Evolutionary conservation across 441 rosid species (phyloP).

Genomic region (Metrosideros polymorpha): DNA sequence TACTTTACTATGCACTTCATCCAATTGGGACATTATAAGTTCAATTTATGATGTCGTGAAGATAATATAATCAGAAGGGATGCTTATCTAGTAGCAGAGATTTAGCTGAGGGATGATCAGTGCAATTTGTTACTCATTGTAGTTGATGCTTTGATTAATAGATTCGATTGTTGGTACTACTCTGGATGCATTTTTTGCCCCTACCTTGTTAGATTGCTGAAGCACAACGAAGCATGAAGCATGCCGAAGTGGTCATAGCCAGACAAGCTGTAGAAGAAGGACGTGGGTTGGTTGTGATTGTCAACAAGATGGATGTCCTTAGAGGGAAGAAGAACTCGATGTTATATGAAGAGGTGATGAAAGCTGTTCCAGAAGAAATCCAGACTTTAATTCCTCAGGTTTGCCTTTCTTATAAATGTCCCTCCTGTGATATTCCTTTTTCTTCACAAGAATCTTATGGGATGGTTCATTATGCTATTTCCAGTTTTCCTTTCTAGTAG

Average conservation of each 20-base stretch:
- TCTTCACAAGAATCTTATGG: background rate
- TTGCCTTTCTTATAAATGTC: background rate
- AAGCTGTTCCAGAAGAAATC: constrained; percentile 88
- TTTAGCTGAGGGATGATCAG: background rate
- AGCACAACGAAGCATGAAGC: constrained; percentile 73
- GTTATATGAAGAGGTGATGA: constrained; percentile 56
- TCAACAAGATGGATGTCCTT: constrained; percentile 94
- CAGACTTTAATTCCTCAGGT: constrained; percentile 96
- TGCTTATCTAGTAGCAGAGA: background rate
- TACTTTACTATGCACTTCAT: background rate
- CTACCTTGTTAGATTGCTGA: constrained; percentile 46
- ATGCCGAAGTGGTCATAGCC: constrained; percentile 91
- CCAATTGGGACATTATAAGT: background rate
- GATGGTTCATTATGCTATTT: constrained; percentile 1
- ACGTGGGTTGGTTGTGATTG: constrained; percentile 76
- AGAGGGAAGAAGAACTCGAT: constrained; percentile 40
- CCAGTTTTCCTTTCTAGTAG: background rate
- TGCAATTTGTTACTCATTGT: background rate
- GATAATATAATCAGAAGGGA: background rate
- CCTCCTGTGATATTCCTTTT: background rate
- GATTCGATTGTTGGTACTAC: background rate
- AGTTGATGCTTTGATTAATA: background rate
- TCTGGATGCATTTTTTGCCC: background rate
- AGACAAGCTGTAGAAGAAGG: constrained; percentile 96
- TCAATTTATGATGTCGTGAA: background rate